phyloP scores from a whole-genome alignment of 345 rosid species.

The Rhodomyrtus tomentosa region DNA sequence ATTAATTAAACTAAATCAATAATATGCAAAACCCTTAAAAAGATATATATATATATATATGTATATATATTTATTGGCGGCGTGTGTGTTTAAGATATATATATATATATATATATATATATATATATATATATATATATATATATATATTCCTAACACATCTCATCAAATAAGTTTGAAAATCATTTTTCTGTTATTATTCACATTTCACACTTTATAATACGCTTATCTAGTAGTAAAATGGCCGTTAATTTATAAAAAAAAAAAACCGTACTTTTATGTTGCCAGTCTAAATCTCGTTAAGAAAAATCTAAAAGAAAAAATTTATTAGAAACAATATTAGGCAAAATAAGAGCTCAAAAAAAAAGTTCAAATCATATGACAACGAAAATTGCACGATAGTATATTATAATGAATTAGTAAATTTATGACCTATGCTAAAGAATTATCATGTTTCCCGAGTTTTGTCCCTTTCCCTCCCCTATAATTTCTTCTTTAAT shows the following conservation, averaged over 20 bases:
- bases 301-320: not conserved
- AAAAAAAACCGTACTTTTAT: not conserved
- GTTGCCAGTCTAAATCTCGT: not conserved
- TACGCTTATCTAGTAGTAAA: not conserved
- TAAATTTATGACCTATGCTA: not conserved
- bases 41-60: too few relatives aligned
- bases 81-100: too few relatives aligned
- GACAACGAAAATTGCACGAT: not conserved
- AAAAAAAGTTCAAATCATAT: not conserved
- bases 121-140: too few relatives aligned
- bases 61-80: not conserved
- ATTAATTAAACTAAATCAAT: too few relatives aligned
- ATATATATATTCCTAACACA: not conserved
- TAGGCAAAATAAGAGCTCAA: not conserved
- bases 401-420: not conserved
- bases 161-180: not conserved
- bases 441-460: not conserved
- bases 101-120: too few relatives aligned
- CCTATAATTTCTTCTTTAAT: not conserved
- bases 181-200: not conserved
- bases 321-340: not conserved
- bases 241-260: not conserved
- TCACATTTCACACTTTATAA: not conserved
- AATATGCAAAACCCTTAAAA: not conserved
- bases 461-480: rapidly evolving